phyloP scores from a whole-genome alignment of 805 yeast species.

The Candida oleophila region DNA sequence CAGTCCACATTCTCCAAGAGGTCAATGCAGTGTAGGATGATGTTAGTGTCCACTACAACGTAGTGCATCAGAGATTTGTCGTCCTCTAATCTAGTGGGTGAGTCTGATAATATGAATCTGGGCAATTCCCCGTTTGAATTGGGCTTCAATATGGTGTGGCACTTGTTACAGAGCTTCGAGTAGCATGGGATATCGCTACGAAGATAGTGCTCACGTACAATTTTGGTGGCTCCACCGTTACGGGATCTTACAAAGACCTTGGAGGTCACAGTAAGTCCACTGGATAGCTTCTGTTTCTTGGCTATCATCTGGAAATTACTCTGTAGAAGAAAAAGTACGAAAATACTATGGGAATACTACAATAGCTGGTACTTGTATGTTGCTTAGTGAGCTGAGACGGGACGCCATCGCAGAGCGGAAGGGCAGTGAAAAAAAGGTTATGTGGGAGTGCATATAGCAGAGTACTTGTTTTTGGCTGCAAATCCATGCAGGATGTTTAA shows the following conservation, averaged over 20 bases:
- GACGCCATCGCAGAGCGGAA: neutral
- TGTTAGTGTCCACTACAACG: slow-evolving; percentile 82
- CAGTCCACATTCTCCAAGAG: slow-evolving; percentile 73
- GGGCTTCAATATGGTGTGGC: slow-evolving; percentile 54
- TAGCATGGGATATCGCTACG: slow-evolving; percentile 92
- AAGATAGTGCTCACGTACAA: slow-evolving; percentile 91
- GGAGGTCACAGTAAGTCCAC: slow-evolving; percentile 63
- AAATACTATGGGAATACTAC: neutral
- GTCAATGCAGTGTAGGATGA: slow-evolving; percentile 86
- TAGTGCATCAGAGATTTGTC: slow-evolving; percentile 49
- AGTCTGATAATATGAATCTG: slow-evolving; percentile 60
- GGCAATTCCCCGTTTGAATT: slow-evolving; percentile 70
- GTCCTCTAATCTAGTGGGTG: slow-evolving; percentile 37
- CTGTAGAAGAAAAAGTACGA: neutral
- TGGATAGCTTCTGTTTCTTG: slow-evolving; percentile 35
- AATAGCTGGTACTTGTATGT: neutral
- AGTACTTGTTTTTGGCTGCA: too few relatives aligned
- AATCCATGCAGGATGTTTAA: too few relatives aligned
- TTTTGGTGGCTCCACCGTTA: slow-evolving; percentile 85
- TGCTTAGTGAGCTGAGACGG: too few relatives aligned
- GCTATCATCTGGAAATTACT: too few relatives aligned
- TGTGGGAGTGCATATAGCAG: too few relatives aligned
- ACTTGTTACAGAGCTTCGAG: slow-evolving; percentile 64
- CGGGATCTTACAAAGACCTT: slow-evolving; percentile 91
- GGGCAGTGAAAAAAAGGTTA: neutral